Evolutionary conservation across 108 stramenopile genomes (phyloP), one percentile per base, ranked within the genome.

Genomic region (Epithemia pelagica): DNA sequence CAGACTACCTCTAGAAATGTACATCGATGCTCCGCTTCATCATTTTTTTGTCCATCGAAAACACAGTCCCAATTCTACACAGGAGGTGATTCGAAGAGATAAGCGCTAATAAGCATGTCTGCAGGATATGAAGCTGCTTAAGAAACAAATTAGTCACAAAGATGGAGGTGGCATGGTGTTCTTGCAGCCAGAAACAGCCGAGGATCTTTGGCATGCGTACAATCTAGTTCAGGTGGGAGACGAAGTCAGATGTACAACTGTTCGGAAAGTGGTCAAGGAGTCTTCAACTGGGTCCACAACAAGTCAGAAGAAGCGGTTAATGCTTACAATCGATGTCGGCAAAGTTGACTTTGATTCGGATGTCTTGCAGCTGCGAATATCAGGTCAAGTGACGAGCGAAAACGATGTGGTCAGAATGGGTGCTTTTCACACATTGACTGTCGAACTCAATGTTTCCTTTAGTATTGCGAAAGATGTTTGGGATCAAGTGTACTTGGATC

Each of bases 171-270:
- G 96, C 30, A 61, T 59, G 32, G 74, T 98, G 51, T 62, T 81
- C 66, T 78, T 98, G 58, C 88, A 89, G 52, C 92, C 96, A 30
- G 91, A 89, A 57, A 95, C 91, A n/a, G 66, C 88, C 37, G 98
- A 99, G 76, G 98, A 99, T 74, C 83, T 99, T 58, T 99, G 96
- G 96, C 96, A 97, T 68, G 81, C 89, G 33, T 98, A 96, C 87
- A 97, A 99, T 80, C 73, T 99, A 29, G 79, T 99, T 18, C 77
- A 81, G 58, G 70, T 59, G 28, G 89, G 85, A 15, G 98, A 99
- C 62, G 67, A 75, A 25, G 91, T 99, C 0, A 78, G 91, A 10
- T 91, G 92, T 57, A 95, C 90, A 62, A 99, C 98, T 5, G 77
- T 96, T 23, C 90, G 98, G 54, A 99, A 97, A 79, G 95, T 99